Evolutionary conservation across 768 basidiomycete species (phyloP), one percentile per base, ranked within the genome.

Genomic region (Dictyophora rubrovolvata): DNA sequence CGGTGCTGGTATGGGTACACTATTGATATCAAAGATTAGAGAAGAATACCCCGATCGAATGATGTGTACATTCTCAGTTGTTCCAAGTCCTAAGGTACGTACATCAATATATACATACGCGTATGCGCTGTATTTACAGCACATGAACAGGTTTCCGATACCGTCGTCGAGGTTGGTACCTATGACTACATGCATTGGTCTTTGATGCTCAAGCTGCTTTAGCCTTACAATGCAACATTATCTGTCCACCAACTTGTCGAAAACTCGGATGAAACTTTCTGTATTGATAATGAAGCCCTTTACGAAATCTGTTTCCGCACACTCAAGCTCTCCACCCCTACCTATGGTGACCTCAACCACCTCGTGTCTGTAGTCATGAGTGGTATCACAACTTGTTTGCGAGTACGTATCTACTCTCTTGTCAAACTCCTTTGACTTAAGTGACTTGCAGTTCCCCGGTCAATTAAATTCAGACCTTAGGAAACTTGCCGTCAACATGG

Each of bases 31-130:
- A 65, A 99, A 99, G 79, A 96, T 99, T 71, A 85, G 95, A 64
- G 94, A 97, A 73, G 95, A 99, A 71, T 99, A 91, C 75, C 96
- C 95, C 64, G 96, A 99, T 74, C 81, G 96, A 59, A 99, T 99
- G 95, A 97, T 98, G 95, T 93, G 91, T 73, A 98, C 96, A 62
- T 99, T 95, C 80, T 98, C 96, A 58, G 95, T 99, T 67, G 91
- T 98, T 16, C 95, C 95, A 33, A 87, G 85, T 73, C 93, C 95
- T 59, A 95, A 95, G 73, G 94, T 74, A 28, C 16, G 56, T 36
- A 12, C 50, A 16, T 51, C 21, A 46, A 5, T 23, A 18, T 52
- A 8, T 53, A 17, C 22, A 42, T 23, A 10, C 36, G 14, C 11
- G 50, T 16, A 7, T 4, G 14, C 14, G 8, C 14, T 18, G n/a